Conservation (phyloP, 768 basidiomycete genomes). For the Suillus decipiens region DNA sequence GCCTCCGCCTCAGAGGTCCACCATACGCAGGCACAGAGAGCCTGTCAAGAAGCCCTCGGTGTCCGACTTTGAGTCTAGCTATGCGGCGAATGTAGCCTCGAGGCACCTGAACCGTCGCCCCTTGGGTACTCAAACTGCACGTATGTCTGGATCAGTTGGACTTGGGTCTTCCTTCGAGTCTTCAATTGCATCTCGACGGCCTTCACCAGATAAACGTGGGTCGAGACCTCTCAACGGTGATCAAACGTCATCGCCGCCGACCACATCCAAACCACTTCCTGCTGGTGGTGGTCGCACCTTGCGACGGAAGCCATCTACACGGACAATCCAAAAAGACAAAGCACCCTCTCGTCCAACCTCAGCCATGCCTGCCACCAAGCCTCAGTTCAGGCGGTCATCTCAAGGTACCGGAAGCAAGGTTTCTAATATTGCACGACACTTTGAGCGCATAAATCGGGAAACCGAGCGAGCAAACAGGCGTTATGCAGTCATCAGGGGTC, state of each 20-base stretch:
- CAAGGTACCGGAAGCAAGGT: constrained; percentile 66
- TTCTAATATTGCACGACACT: constrained; percentile 86
- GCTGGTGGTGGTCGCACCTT: constrained; percentile 33
- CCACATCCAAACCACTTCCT: constrained; percentile 27
- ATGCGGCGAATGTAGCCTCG: constrained; percentile 90
- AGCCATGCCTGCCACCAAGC: constrained; percentile 38
- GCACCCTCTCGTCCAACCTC: constrained; percentile 44
- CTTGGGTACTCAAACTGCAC: constrained; percentile 30
- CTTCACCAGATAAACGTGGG: constrained; percentile 74
- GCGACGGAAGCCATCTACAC: constrained; percentile 38
- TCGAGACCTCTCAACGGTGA: constrained; percentile 37
- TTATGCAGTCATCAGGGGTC: constrained; percentile 85
- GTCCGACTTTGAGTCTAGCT: constrained; percentile 90
- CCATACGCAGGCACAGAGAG: constrained; percentile 48
- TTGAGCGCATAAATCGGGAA: constrained; percentile 80
- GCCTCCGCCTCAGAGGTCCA: constrained; percentile 33
- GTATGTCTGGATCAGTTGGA: constrained; percentile 56
- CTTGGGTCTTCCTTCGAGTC: constrained; percentile 53
- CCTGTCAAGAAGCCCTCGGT: constrained; percentile 56
- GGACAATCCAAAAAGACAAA: constrained; percentile 39
- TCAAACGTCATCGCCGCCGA: constrained; percentile 26
- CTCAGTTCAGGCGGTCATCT: constrained; percentile 55
- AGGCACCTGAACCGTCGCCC: constrained; percentile 60
- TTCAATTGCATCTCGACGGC: constrained; percentile 58
- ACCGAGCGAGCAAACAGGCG: constrained; percentile 73